Evolutionary conservation across 2,329 filamentous ascomycete species (phyloP).

Genomic region (Penicillium thymicola): DNA sequence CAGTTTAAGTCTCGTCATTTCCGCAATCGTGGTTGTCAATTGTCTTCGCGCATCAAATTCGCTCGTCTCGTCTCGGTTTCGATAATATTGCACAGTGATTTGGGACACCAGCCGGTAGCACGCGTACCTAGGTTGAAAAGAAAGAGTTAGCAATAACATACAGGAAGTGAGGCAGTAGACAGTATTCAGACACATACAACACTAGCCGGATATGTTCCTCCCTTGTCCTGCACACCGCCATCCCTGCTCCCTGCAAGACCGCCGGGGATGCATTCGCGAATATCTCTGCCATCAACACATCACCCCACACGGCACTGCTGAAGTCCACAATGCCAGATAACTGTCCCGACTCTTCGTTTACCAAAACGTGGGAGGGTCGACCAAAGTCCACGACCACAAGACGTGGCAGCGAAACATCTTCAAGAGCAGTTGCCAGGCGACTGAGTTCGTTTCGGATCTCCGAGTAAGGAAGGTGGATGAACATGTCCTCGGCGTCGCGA

Average conservation of each 20-base stretch:
- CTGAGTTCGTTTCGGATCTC: conserved; percentile 51
- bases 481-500: conserved; percentile 58
- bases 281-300: conserved; percentile 53
- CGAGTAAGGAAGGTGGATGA: conserved; percentile 56
- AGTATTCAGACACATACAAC: conserved; percentile 29
- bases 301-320: conserved; percentile 55
- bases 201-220: conserved; percentile 32
- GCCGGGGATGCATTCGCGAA: conserved; percentile 41
- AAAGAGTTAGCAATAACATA: background rate
- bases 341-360: conserved; percentile 49
- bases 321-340: conserved; percentile 53
- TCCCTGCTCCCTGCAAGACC: conserved; percentile 37
- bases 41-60: conserved; percentile 39
- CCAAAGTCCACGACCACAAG: conserved; percentile 53
- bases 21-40: conserved; percentile 31
- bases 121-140: conserved; percentile 30
- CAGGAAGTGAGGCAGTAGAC: background rate
- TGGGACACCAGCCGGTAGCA: conserved; percentile 39
- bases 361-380: conserved; percentile 49
- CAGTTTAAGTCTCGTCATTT: conserved; percentile 25
- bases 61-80: conserved; percentile 32
- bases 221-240: conserved; percentile 20
- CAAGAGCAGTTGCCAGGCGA: conserved; percentile 45
- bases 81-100: conserved; percentile 41
- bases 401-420: conserved; percentile 50